A percentile compares a stretch with the other conserved stretches of the same genome.
Evolutionary conservation across 257 asterid genomes (phyloP).

Genomic region (Solanum rostratum): DNA sequence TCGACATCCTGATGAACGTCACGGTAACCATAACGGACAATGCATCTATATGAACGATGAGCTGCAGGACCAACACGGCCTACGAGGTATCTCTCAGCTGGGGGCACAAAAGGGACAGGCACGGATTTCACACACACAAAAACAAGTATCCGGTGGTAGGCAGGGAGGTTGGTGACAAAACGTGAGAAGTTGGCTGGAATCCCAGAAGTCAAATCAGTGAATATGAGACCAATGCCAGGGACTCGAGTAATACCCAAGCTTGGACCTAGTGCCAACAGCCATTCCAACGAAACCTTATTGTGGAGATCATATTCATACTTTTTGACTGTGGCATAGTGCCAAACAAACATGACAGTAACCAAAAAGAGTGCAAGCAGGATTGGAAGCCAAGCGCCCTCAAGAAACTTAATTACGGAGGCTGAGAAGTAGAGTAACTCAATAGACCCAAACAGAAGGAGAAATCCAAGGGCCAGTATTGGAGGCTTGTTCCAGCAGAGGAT

Average conservation of each 20-base stretch:
- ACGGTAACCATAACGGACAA: slow-evolving; percentile 81
- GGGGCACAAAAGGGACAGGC: slow-evolving; percentile 79
- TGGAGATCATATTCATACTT: slow-evolving; percentile 88
- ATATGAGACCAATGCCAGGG: slow-evolving; percentile 84
- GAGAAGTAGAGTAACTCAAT: slow-evolving; percentile 83
- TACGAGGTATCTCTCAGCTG: slow-evolving; percentile 72
- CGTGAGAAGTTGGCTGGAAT: slow-evolving; percentile 94
- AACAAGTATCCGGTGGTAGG: slow-evolving; percentile 81
- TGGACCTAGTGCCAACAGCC: slow-evolving; percentile 96
- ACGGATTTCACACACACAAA: slow-evolving; percentile 83
- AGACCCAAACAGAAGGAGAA: slow-evolving; percentile 80
- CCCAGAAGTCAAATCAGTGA: slow-evolving; percentile 90
- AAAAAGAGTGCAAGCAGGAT: slow-evolving; percentile 91
- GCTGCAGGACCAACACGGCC: slow-evolving; percentile 88
- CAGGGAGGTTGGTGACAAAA: slow-evolving; percentile 90
- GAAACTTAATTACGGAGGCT: slow-evolving; percentile 82
- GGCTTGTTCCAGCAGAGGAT: slow-evolving; percentile 93
- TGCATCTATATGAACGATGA: slow-evolving; percentile 93
- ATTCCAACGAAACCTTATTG: slow-evolving; percentile 83
- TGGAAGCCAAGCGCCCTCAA: slow-evolving; percentile 98
- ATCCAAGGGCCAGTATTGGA: slow-evolving; percentile 60
- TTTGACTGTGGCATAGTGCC: slow-evolving; percentile 86
- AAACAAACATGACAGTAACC: slow-evolving; percentile 82
- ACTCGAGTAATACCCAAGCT: slow-evolving; percentile 90
- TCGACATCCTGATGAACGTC: slow-evolving; percentile 92